Evolutionary conservation across 1,139 yeast species (phyloP).

Genomic region (Candida buenavistaensis): DNA sequence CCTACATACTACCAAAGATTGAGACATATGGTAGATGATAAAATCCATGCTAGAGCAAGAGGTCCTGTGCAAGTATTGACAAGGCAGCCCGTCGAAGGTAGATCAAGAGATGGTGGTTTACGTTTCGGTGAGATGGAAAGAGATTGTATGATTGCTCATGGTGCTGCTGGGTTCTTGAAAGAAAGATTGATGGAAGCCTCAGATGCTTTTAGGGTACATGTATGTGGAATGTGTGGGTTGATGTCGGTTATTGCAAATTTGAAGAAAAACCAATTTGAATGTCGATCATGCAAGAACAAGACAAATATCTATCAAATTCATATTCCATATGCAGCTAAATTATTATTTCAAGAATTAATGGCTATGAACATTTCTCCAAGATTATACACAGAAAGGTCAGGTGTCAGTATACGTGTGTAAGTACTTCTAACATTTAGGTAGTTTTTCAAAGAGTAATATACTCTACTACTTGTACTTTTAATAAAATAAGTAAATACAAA

Average conservation of each 20-base stretch:
- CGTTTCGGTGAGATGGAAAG: conserved; percentile 99
- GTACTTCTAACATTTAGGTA: conserved; percentile 1
- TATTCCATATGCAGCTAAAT: conserved; percentile 95
- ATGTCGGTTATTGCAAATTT: conserved; percentile 97
- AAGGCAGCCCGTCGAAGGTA: conserved; percentile 99
- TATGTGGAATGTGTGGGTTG: conserved; percentile 97
- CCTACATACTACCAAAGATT: conserved; percentile 98
- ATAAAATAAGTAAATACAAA: no score
- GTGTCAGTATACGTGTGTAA: conserved; percentile 41
- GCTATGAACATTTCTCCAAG: conserved; percentile 96
- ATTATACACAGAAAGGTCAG: conserved; percentile 67
- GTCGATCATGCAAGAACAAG: conserved; percentile 97
- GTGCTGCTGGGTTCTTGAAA: conserved; percentile 96
- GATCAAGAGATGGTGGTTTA: conserved; percentile 98
- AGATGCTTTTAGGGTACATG: conserved; percentile 96
- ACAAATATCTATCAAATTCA: conserved; percentile 97
- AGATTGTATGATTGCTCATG: conserved; percentile 99
- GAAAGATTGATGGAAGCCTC: conserved; percentile 99
- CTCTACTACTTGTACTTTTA: neutral
- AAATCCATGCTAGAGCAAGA: conserved; percentile 98
- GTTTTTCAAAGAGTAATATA: neutral
- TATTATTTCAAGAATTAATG: conserved; percentile 96
- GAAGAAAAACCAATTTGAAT: conserved; percentile 95
- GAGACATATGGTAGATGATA: conserved; percentile 99
- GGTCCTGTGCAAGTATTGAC: conserved; percentile 98